phyloP scores from a whole-genome alignment of 306 rosid species.

The Castanospermum australe region DNA sequence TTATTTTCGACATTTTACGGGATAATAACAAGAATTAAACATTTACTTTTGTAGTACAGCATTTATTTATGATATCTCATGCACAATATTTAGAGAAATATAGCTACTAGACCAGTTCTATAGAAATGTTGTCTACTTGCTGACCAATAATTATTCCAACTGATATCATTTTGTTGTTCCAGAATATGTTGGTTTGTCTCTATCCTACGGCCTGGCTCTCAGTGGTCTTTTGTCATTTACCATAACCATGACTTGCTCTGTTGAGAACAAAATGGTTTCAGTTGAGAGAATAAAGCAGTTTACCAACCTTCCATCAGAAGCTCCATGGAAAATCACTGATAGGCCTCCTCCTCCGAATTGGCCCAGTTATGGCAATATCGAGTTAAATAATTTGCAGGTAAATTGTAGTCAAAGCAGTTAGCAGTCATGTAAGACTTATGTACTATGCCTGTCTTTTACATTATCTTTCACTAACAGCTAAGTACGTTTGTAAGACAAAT shows the following conservation, averaged over 20 bases:
- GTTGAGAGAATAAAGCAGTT: slow-evolving; percentile 83
- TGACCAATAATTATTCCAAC: neutral
- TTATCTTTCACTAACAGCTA: neutral
- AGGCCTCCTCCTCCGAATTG: slow-evolving; percentile 64
- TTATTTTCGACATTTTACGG: neutral
- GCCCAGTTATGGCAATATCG: slow-evolving; percentile 71
- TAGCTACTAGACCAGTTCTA: neutral
- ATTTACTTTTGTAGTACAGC: neutral
- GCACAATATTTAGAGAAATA: neutral
- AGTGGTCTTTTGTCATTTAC: slow-evolving; percentile 60
- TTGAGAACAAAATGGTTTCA: slow-evolving; percentile 90
- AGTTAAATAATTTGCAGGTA: slow-evolving; percentile 70
- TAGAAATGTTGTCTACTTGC: neutral
- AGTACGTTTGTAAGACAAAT: neutral
- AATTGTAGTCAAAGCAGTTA: slow-evolving; percentile 19
- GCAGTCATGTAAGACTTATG: too few species aligned
- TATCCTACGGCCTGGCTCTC: slow-evolving; percentile 79
- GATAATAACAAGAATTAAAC: neutral
- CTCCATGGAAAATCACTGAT: slow-evolving; percentile 63
- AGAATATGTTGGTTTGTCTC: slow-evolving; percentile 84
- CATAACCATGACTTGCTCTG: slow-evolving; percentile 54
- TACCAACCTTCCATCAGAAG: slow-evolving; percentile 70
- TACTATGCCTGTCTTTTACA: too few species aligned
- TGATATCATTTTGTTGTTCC: slow-evolving; percentile 27
- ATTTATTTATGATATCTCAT: neutral